Evolutionary conservation across 345 rosid genomes (phyloP).

Genomic region (Bruguiera sexangula): DNA sequence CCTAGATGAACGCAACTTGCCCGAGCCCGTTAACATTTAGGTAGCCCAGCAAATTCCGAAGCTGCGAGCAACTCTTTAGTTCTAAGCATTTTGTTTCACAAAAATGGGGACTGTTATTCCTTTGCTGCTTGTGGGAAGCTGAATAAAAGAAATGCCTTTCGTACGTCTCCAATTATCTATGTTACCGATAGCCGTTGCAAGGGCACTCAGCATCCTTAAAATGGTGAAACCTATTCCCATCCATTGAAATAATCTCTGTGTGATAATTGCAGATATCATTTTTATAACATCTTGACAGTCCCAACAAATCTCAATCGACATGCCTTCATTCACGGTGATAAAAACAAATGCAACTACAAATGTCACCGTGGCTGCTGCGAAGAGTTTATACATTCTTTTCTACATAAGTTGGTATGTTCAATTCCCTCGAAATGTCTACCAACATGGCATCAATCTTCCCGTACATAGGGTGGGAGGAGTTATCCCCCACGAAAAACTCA

Average conservation of each 20-base stretch:
- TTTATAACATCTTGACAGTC: background rate
- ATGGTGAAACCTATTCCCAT: background rate
- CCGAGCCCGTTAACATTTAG: background rate
- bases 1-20: background rate
- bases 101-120: no score
- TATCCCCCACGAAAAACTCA: slow-evolving; percentile 54
- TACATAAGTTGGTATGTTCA: slow-evolving; percentile 7
- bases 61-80: background rate
- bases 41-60: background rate
- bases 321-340: background rate
- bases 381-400: background rate
- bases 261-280: background rate
- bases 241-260: background rate
- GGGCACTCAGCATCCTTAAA: background rate
- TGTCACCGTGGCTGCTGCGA: background rate
- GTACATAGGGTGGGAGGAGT: slow-evolving; percentile 39
- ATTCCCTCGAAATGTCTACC: background rate
- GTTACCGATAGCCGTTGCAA: background rate
- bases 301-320: background rate
- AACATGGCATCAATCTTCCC: background rate
- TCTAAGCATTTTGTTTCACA: background rate
- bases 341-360: background rate
- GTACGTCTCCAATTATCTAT: background rate
- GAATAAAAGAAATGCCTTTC: no score
- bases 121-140: no score